These are phyloP conservation scores for Sanchytrium tribonematis DNA, from an alignment of 371 early-diverging fungal genomes.

Conservation along the genomic window DNA sequence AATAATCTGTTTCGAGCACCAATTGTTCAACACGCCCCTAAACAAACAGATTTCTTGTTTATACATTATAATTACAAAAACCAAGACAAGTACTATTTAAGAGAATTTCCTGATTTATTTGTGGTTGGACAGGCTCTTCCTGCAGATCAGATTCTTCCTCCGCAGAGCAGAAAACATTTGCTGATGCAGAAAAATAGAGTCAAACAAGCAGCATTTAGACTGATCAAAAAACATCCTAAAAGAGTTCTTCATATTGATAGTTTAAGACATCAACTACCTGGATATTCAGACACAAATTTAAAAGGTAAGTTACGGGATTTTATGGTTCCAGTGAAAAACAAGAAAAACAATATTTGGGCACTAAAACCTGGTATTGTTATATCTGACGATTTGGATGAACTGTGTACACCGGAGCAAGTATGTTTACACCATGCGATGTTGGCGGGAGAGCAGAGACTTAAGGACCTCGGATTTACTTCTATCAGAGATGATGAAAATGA, in stretches of 20 bases:
- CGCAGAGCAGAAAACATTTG: constrained; percentile 84
- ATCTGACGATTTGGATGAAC: constrained; percentile 71
- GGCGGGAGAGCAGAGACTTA: constrained; percentile 74
- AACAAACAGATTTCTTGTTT: constrained; percentile 54
- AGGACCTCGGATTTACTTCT: constrained; percentile 62
- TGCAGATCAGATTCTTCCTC: constrained; percentile 78
- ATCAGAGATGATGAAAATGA: constrained; percentile 24
- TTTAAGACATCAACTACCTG: neutral
- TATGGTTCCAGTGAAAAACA: constrained; percentile 42
- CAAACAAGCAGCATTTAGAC: constrained; percentile 30
- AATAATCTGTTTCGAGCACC: constrained; percentile 95
- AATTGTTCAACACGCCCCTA: constrained; percentile 48
- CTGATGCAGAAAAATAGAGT: constrained; percentile 70
- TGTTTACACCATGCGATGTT: constrained; percentile 90
- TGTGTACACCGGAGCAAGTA: constrained; percentile 85
- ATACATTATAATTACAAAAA: constrained; percentile 37
- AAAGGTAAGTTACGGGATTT: neutral
- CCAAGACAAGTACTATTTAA: constrained; percentile 40
- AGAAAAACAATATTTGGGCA: constrained; percentile 76
- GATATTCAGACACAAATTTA: neutral
- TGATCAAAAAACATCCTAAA: constrained; percentile 17
- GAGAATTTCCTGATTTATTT: constrained; percentile 56
- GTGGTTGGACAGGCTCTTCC: constrained; percentile 95
- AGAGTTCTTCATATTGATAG: neutral
- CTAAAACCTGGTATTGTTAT: constrained; percentile 48